Base-by-base conservation (phyloP, 805 yeast species). In the Wickerhamomyces subpelliculosus region DNA sequence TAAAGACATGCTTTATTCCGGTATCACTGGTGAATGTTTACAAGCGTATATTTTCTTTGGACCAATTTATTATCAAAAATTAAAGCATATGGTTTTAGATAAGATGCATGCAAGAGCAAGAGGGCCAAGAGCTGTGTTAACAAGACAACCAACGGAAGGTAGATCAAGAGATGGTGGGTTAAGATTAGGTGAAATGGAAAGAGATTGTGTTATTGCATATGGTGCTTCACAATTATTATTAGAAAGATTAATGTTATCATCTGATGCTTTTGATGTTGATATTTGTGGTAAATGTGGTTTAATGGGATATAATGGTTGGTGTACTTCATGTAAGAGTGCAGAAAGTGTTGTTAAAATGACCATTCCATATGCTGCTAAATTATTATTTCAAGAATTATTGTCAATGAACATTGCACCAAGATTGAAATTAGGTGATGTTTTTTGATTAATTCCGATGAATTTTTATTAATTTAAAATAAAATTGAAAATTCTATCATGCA, bases 401-500 rank as follows among this genome's bases (percentile, higher is more conserved):
- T 85, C 97, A n/a, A 93, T 93, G 98, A 93, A 93, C 62, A 93
- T 93, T 58, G 97, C 98, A 4, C 98, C 98, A 47, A 77, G 97
- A 54, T 71, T 93, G 60, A 83, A 80, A 61, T 64, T 93, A 46
- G 93, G 88, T 21, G 96, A 89, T 62, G 90, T 84, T 8, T 88
- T 88, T 51, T 79, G 55, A 48, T n/a, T n/a, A n/a, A n/a, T n/a
- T n/a, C n/a, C n/a, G n/a, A n/a, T n/a, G n/a, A n/a, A n/a, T n/a
- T n/a, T n/a, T n/a, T n/a, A n/a, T n/a, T n/a, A n/a, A n/a, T n/a
- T n/a, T n/a, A n/a, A n/a, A n/a, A n/a, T n/a, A n/a, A n/a, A n/a
- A n/a, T n/a, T n/a, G n/a, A n/a, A n/a, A n/a, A n/a, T n/a, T n/a
- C n/a, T n/a, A n/a, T n/a, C n/a, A n/a, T n/a, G n/a, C n/a, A n/a